Percentiles rank a stretch among this genome's conserved stretches.
Conservation (phyloP, 2,329 filamentous ascomycete genomes). For the Aspergillus tanneri region DNA sequence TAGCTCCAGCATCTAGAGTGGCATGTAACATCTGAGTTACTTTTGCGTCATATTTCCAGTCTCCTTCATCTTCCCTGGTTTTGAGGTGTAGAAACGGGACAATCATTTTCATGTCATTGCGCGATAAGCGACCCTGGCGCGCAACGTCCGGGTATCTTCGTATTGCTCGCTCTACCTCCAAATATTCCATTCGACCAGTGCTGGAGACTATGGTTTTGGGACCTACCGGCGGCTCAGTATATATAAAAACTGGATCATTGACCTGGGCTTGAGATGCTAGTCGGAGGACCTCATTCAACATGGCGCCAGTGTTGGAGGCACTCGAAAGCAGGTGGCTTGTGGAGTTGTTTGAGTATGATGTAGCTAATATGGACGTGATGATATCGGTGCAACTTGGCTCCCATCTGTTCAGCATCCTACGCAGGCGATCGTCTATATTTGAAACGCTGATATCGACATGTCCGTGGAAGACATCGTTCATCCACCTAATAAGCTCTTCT, state of each 20-base stretch:
- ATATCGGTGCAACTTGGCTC: conserved; percentile 17
- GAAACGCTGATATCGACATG: not conserved
- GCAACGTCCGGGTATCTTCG: conserved; percentile 10
- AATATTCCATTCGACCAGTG: conserved; percentile 11
- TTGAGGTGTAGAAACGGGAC: conserved; percentile 21
- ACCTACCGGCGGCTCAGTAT: conserved; percentile 10
- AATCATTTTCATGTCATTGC: not conserved
- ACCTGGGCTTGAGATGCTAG: conserved; percentile 6
- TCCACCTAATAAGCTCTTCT: conserved; percentile 23
- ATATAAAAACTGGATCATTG: conserved; percentile 13
- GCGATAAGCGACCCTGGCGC: not conserved
- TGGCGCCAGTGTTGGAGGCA: not conserved
- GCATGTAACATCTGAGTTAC: conserved; percentile 16
- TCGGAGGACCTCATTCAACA: conserved; percentile 6
- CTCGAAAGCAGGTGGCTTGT: not conserved
- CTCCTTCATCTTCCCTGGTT: conserved; percentile 10
- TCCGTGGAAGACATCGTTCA: conserved; percentile 3
- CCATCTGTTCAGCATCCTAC: conserved; percentile 18
- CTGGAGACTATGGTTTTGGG: conserved; percentile 11
- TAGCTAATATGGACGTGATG: conserved; percentile 1
- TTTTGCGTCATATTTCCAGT: conserved; percentile 20
- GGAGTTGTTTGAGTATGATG: not conserved
- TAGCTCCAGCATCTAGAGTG: conserved; percentile 15
- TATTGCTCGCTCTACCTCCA: conserved; percentile 6
- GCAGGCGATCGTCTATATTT: conserved; percentile 4